Base-by-base conservation (phyloP, 2,329 filamentous ascomycete genomes). In the Tolypocladium tundrense region DNA sequence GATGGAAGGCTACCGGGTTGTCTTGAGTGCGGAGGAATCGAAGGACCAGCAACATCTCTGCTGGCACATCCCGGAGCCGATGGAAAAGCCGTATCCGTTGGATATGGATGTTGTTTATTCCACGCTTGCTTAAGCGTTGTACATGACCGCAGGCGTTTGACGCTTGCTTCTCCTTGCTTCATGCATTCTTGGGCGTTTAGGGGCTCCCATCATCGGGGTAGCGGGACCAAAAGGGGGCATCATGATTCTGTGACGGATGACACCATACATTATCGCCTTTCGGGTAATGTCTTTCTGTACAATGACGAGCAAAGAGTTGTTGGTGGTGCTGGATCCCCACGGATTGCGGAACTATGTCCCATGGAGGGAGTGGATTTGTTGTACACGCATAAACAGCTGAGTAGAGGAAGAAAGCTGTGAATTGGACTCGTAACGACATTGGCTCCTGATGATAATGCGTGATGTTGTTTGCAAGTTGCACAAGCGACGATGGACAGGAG, bases 21-120 rank as follows among this genome's bases (percentile, higher is more conserved):
- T 70, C 19, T 63, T 62, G 50, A 64, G 66, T 40, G 53, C 59
- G 7, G 67, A 71, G 35, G 67, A 67, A 21, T 60, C 58, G 37
- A 66, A 63, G 41, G 65, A 68, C n/a, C 67, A 63, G 48, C 67
- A 63, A 52, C 63, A 63, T 52, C 64, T 60, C 53, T 66, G 65
- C 35, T 75, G 72, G 72, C 70, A 72, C 55, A 70, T 75, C n/a
- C 61, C 60, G 19, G 67, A 68, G 55, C 68, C 73, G 1, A 68
- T 75, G 21, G 69, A 71, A 58, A 65, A 64, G 52, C 62, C 65
- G 19, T 72, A 75, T 61, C 72, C 73, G 4, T 66, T 67, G 53
- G 68, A 70, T 39, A 72, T 73, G 72, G 73, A 75, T 57, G 67
- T 69, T 51, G 65, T 75, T 42, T 75, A 75, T 59, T 66, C 62